Base-by-base conservation (phyloP, 2,329 filamentous ascomycete species). In the Onygenales sp. region DNA sequence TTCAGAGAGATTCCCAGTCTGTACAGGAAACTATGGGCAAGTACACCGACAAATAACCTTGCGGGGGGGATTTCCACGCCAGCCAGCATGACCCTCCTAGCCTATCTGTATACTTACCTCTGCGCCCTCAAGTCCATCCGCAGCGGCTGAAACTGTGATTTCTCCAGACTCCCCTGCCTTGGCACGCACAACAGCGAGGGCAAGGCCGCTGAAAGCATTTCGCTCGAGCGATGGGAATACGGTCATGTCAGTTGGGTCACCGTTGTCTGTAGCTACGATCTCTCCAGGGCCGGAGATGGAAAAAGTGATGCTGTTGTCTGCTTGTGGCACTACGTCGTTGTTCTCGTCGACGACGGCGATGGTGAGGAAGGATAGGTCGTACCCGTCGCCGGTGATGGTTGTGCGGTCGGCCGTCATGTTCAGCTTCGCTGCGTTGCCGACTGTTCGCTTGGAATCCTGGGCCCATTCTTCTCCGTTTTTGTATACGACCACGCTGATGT, bases 191-290 rank as follows among this genome's bases (percentile, higher is more conserved):
- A 27, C 21, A 27, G 21, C 21, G 3, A 27, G 21, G 21, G 21
- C 21, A 27, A 27, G 61, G 0, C 74, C 74, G 36, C 64, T 67
- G 52, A 73, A 75, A 0, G 72, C 72, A 39, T 71, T 70, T 13
- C 74, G 65, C 36, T 62, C 63, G 6, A 57, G 54, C 2, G 67
- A 70, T 0, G 71, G 69, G 57, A 78, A 78, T 1, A 68, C 60
- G 2, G 64, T 69, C 58, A 75, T 65, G 53, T 77, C 74, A 1
- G 70, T 63, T 4, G 73, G 73, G 52, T 78, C 69, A 1, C 78
- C 78, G 51, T 79, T 80, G 49, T 80, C 77, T 0, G 77, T 80
- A 0, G 74, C 63, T 1, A 77, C 67, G 43, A 81, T 73, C 60
- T 72, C 63, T 0, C 71, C 78, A 0, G 69, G 67, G 0, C 73